Evolutionary conservation across 768 basidiomycete species (phyloP).

Genomic region (Lactarius deliciosus): DNA sequence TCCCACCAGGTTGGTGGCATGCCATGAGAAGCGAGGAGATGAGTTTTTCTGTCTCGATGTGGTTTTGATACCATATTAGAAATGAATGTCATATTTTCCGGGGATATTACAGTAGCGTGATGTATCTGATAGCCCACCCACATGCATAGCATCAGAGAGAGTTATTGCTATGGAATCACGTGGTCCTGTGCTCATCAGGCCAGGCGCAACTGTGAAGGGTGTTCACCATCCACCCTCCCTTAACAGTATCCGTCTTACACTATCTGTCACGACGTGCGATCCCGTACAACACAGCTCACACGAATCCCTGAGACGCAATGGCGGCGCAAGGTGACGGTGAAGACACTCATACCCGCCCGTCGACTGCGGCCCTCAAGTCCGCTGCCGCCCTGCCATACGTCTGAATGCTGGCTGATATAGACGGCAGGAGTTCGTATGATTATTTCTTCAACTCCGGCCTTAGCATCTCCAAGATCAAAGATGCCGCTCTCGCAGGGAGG

Average conservation of each 20-base stretch:
- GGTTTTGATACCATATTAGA: constrained; percentile 57
- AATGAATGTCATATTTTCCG: background rate
- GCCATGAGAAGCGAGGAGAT: constrained; percentile 80
- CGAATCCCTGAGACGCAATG: constrained; percentile 16
- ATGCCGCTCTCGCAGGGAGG: constrained; percentile 61
- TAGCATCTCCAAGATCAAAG: constrained; percentile 63
- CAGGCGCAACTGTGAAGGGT: background rate
- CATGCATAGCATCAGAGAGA: too few relatives aligned
- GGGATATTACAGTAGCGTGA: background rate
- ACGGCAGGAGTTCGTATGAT: constrained; percentile 43
- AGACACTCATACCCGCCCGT: constrained; percentile 15
- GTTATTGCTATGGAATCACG: background rate
- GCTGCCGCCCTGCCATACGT: constrained; percentile 4
- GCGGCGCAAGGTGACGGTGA: constrained; percentile 10
- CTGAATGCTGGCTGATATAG: constrained; percentile 14
- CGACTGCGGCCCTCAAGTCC: constrained; percentile 17
- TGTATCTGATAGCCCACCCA: background rate
- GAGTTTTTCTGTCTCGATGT: constrained; percentile 89
- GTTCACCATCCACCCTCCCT: background rate
- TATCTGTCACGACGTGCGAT: constrained; percentile 28
- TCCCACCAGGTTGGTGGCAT: constrained; percentile 96
- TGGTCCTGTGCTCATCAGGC: background rate
- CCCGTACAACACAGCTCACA: background rate
- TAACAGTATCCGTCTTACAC: background rate
- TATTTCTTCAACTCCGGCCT: constrained; percentile 51